These are phyloP conservation scores for Bacterosira constricta DNA, from an alignment of 108 stramenopile species.

Conservation along the genomic window DNA sequence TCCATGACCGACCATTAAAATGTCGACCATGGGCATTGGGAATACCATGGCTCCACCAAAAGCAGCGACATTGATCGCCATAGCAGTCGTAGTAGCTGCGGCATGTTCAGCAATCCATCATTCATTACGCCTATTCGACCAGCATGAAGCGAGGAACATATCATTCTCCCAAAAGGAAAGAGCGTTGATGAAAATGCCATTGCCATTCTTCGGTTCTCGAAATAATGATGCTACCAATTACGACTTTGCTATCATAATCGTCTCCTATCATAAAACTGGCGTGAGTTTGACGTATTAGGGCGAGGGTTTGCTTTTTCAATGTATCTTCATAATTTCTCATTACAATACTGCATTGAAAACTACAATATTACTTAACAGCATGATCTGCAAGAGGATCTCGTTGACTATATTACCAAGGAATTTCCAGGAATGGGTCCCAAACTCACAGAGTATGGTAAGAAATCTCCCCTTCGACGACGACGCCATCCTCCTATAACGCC, in stretches of 20 bases:
- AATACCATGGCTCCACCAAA: no score
- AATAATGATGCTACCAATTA: no score
- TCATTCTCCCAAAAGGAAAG: no score
- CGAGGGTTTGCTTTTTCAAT: no score
- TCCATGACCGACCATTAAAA: no score
- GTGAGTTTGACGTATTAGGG: no score
- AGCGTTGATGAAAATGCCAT: not conserved
- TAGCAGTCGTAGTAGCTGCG: not conserved
- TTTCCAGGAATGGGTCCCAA: not conserved
- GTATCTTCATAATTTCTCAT: no score
- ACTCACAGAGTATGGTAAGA: not conserved
- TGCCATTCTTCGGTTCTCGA: not conserved
- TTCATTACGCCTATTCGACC: not conserved
- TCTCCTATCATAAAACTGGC: slow-evolving; percentile 15
- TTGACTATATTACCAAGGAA: not conserved
- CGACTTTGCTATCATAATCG: not conserved
- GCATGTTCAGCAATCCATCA: not conserved
- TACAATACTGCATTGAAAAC: no score
- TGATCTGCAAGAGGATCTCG: slow-evolving; percentile 16
- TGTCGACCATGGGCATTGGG: no score
- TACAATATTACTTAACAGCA: not conserved
- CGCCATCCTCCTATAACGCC: not conserved
- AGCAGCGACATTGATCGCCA: not conserved
- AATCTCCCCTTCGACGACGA: not conserved
- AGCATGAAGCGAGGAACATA: no score